Evolutionary conservation across 345 rosid species (phyloP).

Genomic region (Citrus glauca): DNA sequence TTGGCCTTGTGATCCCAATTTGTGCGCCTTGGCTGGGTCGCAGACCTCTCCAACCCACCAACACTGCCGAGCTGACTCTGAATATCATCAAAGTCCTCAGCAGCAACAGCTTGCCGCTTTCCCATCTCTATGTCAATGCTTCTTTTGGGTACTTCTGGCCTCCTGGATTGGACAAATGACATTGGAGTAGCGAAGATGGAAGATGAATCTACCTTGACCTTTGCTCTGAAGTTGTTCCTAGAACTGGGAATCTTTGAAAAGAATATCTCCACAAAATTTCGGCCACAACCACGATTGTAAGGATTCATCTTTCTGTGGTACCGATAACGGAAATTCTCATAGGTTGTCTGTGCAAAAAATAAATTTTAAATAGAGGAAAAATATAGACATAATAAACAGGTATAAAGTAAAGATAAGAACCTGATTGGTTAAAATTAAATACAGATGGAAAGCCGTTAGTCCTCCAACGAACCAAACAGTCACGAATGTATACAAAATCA

Average conservation of each 20-base stretch:
- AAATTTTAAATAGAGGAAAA: background rate
- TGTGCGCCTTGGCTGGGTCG: conserved; percentile 39
- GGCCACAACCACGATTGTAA: conserved; percentile 45
- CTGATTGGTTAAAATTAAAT: conserved; percentile 78
- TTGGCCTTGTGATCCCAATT: conserved; percentile 29
- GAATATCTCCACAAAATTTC: conserved; percentile 42
- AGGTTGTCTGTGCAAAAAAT: conserved; percentile 67
- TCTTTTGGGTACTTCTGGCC: conserved; percentile 39
- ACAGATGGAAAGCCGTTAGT: conserved; percentile 79
- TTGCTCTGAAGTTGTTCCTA: conserved; percentile 50
- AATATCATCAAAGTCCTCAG: conserved; percentile 61
- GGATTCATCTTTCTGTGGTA: conserved; percentile 71
- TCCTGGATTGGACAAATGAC: conserved; percentile 27
- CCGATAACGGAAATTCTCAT: conserved; percentile 73
- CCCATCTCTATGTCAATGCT: conserved; percentile 46
- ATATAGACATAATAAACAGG: background rate
- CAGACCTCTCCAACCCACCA: conserved; percentile 51
- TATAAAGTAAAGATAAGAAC: conserved; percentile 25
- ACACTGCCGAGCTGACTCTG: conserved; percentile 47
- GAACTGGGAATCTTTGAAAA: conserved; percentile 54
- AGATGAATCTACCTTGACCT: conserved; percentile 38
- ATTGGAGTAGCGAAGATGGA: conserved; percentile 26
- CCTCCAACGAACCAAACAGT: conserved; percentile 92
- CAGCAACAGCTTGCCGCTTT: conserved; percentile 52
- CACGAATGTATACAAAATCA: conserved; percentile 69